A percentile compares a stretch with the other conserved stretches of the same genome.
These are phyloP conservation scores for Blastobotrys muscicola DNA, from an alignment of 805 yeast genomes.

Conservation along the genomic window DNA sequence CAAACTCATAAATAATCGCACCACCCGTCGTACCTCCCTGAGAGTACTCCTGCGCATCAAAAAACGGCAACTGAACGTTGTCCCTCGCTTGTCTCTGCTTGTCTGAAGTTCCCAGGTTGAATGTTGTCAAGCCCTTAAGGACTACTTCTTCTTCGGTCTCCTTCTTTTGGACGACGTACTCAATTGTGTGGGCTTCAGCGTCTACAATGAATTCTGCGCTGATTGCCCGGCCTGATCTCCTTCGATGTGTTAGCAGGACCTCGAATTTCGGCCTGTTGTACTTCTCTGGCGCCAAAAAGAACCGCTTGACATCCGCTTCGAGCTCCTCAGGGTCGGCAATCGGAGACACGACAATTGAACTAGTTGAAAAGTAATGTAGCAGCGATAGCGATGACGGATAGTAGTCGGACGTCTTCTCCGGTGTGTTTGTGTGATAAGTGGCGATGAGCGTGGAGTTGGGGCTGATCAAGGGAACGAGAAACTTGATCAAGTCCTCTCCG, in stretches of 20 bases:
- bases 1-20: conserved; percentile 91
- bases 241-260: conserved; percentile 50
- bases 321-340: conserved; percentile 40
- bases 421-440: conserved; percentile 32
- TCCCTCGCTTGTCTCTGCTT: conserved; percentile 73
- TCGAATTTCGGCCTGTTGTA: conserved; percentile 40
- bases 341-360: conserved; percentile 57
- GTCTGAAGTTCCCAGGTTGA: conserved; percentile 66
- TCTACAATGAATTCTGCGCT: conserved; percentile 47
- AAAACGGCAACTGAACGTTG: conserved; percentile 80
- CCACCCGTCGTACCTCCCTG: conserved; percentile 65
- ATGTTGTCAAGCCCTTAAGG: conserved; percentile 73
- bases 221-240: conserved; percentile 78
- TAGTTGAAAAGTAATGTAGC: conserved; percentile 63
- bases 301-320: conserved; percentile 30
- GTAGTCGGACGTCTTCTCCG: conserved; percentile 23
- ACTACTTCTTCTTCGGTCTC: conserved; percentile 31
- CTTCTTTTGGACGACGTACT: conserved; percentile 22
- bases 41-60: conserved; percentile 66
- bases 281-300: conserved; percentile 42
- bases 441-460: conserved; percentile 40
- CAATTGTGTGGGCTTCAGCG: conserved; percentile 36
- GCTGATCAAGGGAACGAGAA: conserved; percentile 41
- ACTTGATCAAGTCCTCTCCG: conserved; percentile 36
- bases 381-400: conserved; percentile 48